Evolutionary conservation across 257 asterid genomes (phyloP).

Genomic region (Paulownia fortunei): DNA sequence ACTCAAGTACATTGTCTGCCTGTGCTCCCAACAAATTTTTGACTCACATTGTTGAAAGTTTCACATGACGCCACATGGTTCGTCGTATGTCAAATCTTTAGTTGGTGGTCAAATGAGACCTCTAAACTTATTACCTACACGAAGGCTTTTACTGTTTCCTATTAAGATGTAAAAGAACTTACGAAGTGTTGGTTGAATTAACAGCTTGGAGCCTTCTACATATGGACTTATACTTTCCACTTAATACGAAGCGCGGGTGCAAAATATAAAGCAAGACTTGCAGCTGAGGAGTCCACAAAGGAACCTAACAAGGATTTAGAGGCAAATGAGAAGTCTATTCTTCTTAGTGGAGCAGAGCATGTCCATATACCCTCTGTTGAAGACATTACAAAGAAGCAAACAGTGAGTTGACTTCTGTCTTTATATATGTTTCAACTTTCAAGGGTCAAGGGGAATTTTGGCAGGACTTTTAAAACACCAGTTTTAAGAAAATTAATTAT

Average conservation of each 20-base stretch:
- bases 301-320: slow-evolving; percentile 63
- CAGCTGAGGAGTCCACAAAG: slow-evolving; percentile 37
- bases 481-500: too few relatives aligned
- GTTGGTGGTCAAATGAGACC: too few relatives aligned
- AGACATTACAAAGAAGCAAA: slow-evolving; percentile 23
- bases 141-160: background rate
- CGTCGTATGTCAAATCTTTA: too few relatives aligned
- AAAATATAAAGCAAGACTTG: slow-evolving; percentile 35
- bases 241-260: slow-evolving; percentile 52
- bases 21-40: too few relatives aligned
- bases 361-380: slow-evolving; percentile 14
- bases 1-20: too few relatives aligned
- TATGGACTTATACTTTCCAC: slow-evolving; percentile 77
- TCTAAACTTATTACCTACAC: background rate
- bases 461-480: background rate
- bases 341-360: slow-evolving; percentile 46
- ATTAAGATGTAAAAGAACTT: background rate
- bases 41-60: too few relatives aligned
- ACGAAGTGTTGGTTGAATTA: slow-evolving; percentile 4
- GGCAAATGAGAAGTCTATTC: slow-evolving; percentile 53
- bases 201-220: slow-evolving; percentile 76
- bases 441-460: too few relatives aligned
- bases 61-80: too few relatives aligned
- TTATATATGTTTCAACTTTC: background rate
- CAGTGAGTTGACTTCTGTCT: slow-evolving; percentile 35